Base-by-base conservation (phyloP, 768 basidiomycete species). In the Zangia roseola region DNA sequence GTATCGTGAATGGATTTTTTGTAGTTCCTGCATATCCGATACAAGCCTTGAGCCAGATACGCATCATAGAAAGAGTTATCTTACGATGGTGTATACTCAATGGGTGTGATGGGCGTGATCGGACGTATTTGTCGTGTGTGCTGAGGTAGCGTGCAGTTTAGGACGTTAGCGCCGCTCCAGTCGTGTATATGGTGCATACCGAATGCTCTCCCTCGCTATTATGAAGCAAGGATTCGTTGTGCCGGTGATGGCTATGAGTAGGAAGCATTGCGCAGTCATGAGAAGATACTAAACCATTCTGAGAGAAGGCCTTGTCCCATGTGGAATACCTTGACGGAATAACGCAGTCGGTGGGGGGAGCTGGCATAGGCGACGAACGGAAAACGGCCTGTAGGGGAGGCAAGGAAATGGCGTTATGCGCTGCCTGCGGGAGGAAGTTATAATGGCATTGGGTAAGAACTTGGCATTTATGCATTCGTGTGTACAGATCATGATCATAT, bases 231-330 rank as follows among this genome's bases (percentile, higher is more conserved):
- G 62, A 45, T 40, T 49, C 57, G 48, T 65, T 35, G 54, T 44
- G 49, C 54, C 45, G 62, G 52, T 60, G 64, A 60, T 56, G 52
- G 61, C 57, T 45, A 57, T 67, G 56, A 68, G 68, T 50, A 61
- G 60, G 54, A 53, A 56, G 53, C 61, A 68, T 69, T 51, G 59
- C 54, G 57, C 45, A 60, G 57, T 62, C 62, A 69, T 60, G 62
- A 65, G 64, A 62, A 70, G 62, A 60, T 52, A 60, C 58, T 65
- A 57, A 67, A 70, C 68, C 67, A 70, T 68, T 69, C 67, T 69
- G 69, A 62, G 62, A 44, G 57, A 58, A 57, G 31, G 56, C 60
- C 67, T 54, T 64, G 63, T 62, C 66, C 68, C 67, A 70, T 70
- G 65, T 60, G 58, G 63, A 61, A 56, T 58, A 52, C 60, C 59